These are phyloP conservation scores for Phialocephala subalpina DNA, from an alignment of 2,329 filamentous ascomycete genomes.

Conservation along the genomic window DNA sequence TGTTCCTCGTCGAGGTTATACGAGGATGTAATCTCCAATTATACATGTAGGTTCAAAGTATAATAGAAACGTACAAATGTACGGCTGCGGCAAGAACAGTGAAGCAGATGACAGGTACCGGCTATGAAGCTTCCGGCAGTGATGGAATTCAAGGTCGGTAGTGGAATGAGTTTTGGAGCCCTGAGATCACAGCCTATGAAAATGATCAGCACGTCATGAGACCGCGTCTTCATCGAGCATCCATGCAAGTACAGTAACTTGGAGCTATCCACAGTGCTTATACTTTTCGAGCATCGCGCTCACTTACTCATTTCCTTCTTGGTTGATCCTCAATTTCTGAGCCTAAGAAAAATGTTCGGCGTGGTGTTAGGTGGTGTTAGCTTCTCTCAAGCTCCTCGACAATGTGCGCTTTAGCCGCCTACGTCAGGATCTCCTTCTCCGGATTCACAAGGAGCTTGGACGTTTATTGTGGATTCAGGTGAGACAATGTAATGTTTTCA, in stretches of 20 bases:
- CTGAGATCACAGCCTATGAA: slow-evolving; percentile 1
- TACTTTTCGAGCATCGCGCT: not conserved
- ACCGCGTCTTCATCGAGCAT: not conserved
- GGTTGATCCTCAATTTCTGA: not conserved
- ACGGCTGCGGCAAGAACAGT: not conserved
- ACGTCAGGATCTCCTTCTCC: slow-evolving; percentile 15
- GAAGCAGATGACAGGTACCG: slow-evolving; percentile 1
- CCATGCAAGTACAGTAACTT: not conserved
- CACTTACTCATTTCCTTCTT: not conserved
- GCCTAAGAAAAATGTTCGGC: not conserved
- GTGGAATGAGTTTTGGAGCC: not conserved
- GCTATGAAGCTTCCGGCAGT: slow-evolving; percentile 5
- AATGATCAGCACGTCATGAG: slow-evolving; percentile 9
- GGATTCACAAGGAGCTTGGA: slow-evolving; percentile 18
- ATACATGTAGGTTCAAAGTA: too few relatives aligned
- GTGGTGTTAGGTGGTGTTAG: not conserved
- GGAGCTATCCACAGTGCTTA: not conserved
- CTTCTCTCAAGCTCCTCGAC: too few relatives aligned
- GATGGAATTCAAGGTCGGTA: not conserved
- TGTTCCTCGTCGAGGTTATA: too few relatives aligned
- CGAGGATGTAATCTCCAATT: too few relatives aligned
- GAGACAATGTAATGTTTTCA: not conserved
- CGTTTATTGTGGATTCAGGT: slow-evolving; percentile 5
- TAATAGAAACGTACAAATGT: not conserved
- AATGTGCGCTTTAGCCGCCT: slow-evolving; percentile 18